Base-by-base conservation (phyloP, 202 grass and related monocot species). In the Schoenoplectus triqueter region DNA sequence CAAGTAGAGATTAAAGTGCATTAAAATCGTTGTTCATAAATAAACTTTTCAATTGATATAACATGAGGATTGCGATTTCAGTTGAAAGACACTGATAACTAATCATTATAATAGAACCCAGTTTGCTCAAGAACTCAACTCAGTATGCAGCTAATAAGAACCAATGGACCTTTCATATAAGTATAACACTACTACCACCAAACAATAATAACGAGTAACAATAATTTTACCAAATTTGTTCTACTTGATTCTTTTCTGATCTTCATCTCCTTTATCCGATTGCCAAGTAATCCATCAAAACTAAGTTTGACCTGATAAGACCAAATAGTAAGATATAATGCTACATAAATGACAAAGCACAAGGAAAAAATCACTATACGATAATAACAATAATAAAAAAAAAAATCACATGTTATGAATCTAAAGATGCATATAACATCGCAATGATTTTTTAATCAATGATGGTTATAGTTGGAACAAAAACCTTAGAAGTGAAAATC, bases 191-290 rank as follows among this genome's bases (percentile, higher is more conserved):
- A 50, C 44, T 73, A 21, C 48, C 51, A 20, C n/a, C 51, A 51
- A 73, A 51, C 46, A 73, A 73, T 10, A 51, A 51, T 10, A 50
- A 50, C 66, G 45, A n/a, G 42, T 20, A 0, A 51, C 0, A 20
- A 73, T 51, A 21, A 13, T 51, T 47, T 81, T 82, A 87, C 86
- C 80, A 64, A 10, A 67, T 84, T 69, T 22, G 54, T 78, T 65
- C 18, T 84, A 54, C 7, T 57, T 46, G 80, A 22, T 46, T 14
- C 49, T 57, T 13, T 21, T 76, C 86, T 83, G 20, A 14, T 6
- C 72, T 75, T 84, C 11, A 15, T 65, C 41, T 87, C 86, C 57
- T 87, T 87, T 47, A 77, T 87, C 80, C 86, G 84, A 47, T 79
- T 80, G 8, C 40, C 41, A 54, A 80, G 86, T 51, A 87, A 75